These are phyloP conservation scores for Maudiozyma humilis DNA, from an alignment of 1,139 yeast genomes.

Conservation along the genomic window DNA sequence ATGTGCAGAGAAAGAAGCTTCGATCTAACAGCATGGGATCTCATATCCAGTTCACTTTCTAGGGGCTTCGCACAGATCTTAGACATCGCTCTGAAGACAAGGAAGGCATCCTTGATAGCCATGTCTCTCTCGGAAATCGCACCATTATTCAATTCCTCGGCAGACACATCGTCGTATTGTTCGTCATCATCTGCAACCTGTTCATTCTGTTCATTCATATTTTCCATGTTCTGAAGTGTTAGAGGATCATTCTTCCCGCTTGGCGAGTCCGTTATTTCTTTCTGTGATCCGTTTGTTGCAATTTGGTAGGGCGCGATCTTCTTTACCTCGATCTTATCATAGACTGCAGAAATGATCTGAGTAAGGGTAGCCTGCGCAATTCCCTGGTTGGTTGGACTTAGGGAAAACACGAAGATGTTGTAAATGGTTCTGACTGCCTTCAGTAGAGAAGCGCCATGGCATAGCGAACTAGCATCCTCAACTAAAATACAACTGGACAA, in stretches of 20 bases:
- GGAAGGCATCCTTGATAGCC: constrained; percentile 80
- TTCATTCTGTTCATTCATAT: constrained; percentile 48
- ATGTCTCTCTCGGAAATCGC: constrained; percentile 54
- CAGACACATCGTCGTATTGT: constrained; percentile 14
- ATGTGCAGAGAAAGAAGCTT: constrained; percentile 82
- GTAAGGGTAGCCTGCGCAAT: constrained; percentile 93
- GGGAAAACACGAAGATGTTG: constrained; percentile 79
- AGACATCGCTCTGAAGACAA: constrained; percentile 90
- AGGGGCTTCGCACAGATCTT: constrained; percentile 76
- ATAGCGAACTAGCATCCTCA: constrained; percentile 55
- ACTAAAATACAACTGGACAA: constrained; percentile 78
- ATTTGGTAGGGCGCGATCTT: constrained; percentile 7
- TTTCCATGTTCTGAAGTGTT: constrained; percentile 53
- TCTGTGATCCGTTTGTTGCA: constrained; percentile 4
- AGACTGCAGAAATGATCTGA: constrained; percentile 80
- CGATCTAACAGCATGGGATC: constrained; percentile 86
- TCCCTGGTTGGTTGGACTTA: constrained; percentile 76
- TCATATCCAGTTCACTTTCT: constrained; percentile 75
- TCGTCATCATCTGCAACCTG: constrained; percentile 43
- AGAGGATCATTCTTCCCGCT: constrained; percentile 30
- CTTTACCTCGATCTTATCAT: constrained; percentile 52
- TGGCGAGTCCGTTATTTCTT: constrained; percentile 1
- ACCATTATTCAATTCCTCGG: constrained; percentile 16
- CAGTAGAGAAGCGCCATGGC: constrained; percentile 82
- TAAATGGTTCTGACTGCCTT: constrained; percentile 91